Evolutionary conservation across 2,329 filamentous ascomycete genomes (phyloP), one percentile per base, ranked within the genome.

Genomic region (Pleoardoris graminearum): DNA sequence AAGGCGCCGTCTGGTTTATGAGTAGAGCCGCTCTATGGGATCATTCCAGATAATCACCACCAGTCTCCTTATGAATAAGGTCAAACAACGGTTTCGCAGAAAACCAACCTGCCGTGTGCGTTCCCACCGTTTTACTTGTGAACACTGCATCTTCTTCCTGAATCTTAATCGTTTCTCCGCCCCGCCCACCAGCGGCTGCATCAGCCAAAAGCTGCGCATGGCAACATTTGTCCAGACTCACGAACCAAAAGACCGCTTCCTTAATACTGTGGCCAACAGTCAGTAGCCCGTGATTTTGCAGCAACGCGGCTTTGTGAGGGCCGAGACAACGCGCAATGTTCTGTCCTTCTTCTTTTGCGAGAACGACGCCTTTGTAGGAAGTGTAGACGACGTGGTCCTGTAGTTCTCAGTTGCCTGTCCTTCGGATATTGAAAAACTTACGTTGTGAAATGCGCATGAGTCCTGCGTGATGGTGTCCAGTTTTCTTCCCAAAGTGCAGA

Each of bases 61-160:
- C 75, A 2, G 80, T 82, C 73, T 87, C 83, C 66, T 80, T 80
- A 62, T 86, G 81, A 56, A 88, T 82, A 35, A 89, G 73, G 75
- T 90, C 87, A 74, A 91, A 91, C 57, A 86, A 61, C 14, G 88
- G 87, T 75, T 85, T 86, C 5, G 85, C 88, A 61, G 80, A 85
- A 66, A 91, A 91, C 79, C 82, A 90, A 0, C 88, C 88, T 0
- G 83, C 85, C 29, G 69, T 65, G 14, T 81, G 77, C 0, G 77
- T 81, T 0, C 88, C 88, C 3, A 90, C 77, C 0, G 82, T 80
- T 71, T 86, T 83, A 62, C 83, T 85, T 0, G 88, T 91, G 63
- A 82, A 88, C 14, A 69, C 75, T 1, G 88, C 88, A 67, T 91
- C 87, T 46, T 85, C 83, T 1, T 88, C 82, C 7, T 80, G 76